Conservation (phyloP, 23 red algal species). For the Gracilariopsis chorda region DNA sequence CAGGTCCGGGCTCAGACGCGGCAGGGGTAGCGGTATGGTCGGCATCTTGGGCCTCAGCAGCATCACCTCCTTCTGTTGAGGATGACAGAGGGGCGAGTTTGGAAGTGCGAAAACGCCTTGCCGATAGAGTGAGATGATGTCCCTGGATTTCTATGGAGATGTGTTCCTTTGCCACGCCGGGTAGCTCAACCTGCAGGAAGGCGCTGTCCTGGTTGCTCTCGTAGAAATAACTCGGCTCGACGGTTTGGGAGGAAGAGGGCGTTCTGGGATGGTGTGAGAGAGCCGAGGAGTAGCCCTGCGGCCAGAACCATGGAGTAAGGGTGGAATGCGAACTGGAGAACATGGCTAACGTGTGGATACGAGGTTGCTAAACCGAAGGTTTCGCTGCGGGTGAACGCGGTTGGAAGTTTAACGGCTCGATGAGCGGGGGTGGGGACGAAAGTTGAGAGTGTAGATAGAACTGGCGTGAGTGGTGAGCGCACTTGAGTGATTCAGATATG, state of each 20-base stretch:
- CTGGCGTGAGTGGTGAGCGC: no score
- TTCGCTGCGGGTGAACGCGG: no score
- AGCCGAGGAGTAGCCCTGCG: background rate
- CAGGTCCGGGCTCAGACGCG: background rate
- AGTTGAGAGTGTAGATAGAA: no score
- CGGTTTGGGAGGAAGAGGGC: background rate
- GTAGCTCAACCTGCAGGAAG: constrained; percentile 9
- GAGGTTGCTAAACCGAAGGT: no score
- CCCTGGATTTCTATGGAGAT: constrained; percentile 2
- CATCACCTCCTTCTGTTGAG: background rate
- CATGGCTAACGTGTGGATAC: no score
- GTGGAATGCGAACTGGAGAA: no score
- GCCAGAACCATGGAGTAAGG: no score
- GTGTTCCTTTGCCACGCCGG: background rate
- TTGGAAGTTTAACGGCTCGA: no score
- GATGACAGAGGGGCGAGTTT: background rate
- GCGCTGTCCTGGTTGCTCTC: background rate
- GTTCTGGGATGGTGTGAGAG: constrained; percentile 2
- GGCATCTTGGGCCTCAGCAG: background rate
- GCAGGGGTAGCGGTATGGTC: background rate
- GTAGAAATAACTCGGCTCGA: background rate
- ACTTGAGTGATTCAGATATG: no score
- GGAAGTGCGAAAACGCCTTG: background rate
- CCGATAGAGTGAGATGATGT: background rate
- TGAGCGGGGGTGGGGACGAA: no score